Conservation (phyloP, 768 basidiomycete genomes). For the Tremella fuciformis region DNA sequence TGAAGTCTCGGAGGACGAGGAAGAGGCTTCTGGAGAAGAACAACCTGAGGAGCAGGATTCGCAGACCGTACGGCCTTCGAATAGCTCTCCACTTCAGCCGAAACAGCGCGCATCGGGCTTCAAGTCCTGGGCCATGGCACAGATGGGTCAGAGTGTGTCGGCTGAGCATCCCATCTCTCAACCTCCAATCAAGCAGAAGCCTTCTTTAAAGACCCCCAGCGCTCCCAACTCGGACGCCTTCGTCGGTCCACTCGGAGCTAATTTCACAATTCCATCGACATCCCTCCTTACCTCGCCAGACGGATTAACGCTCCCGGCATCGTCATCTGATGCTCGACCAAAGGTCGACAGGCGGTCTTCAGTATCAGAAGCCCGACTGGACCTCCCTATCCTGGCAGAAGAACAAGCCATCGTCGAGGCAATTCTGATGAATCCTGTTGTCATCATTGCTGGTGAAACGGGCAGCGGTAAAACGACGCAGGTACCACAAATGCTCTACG, state of each 20-base stretch:
- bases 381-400: constrained; percentile 84
- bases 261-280: constrained; percentile 65
- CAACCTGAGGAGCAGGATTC: constrained; percentile 17
- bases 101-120: constrained; percentile 58
- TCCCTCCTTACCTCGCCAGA: constrained; percentile 54
- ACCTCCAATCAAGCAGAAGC: constrained; percentile 30
- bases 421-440: constrained; percentile 77
- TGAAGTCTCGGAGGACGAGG: constrained; percentile 17
- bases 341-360: constrained; percentile 64
- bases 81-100: constrained; percentile 13
- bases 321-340: constrained; percentile 36
- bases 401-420: constrained; percentile 94
- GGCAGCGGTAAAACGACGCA: constrained; percentile 99
- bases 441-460: constrained; percentile 88
- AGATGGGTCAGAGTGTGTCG: constrained; percentile 64
- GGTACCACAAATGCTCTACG: constrained; percentile 96
- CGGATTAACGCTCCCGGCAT: constrained; percentile 1
- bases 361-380: constrained; percentile 70
- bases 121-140: constrained; percentile 85
- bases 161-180: no score
- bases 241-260: constrained; percentile 75
- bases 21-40: constrained; percentile 28
- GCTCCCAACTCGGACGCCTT: constrained; percentile 13
- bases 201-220: constrained; percentile 50
- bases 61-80: background rate